Evolutionary conservation across 1,284 basidiomycete species (phyloP).

Genomic region (Ustilago trichophora): DNA sequence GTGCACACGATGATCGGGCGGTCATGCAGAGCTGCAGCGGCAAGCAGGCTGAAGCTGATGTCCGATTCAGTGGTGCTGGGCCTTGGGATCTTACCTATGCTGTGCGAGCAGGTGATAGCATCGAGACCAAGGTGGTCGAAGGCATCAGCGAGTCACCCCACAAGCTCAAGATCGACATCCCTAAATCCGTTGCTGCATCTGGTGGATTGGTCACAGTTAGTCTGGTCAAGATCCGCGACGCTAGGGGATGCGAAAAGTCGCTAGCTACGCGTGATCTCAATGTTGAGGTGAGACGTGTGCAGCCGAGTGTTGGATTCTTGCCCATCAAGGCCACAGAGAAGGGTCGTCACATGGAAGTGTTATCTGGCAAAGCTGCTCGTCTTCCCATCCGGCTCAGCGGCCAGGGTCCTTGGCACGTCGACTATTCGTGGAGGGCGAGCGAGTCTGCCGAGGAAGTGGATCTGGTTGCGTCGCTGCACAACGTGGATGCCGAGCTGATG

Average conservation of each 20-base stretch:
- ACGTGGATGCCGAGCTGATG: conserved; percentile 77
- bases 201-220: conserved; percentile 84
- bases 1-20: conserved; percentile 36
- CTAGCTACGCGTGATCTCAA: conserved; percentile 80
- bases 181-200: conserved; percentile 71
- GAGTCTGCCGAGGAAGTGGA: conserved; percentile 53
- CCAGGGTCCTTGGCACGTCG: conserved; percentile 71
- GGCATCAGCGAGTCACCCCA: conserved; percentile 59
- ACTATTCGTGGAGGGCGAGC: conserved; percentile 75
- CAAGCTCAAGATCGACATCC: conserved; percentile 65
- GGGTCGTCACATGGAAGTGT: conserved; percentile 72
- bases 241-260: conserved; percentile 82
- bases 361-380: conserved; percentile 76
- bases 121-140: conserved; percentile 45
- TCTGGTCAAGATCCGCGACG: conserved; percentile 84
- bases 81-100: conserved; percentile 63
- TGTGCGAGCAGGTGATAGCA: conserved; percentile 38
- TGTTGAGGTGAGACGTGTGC: conserved; percentile 86
- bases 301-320: conserved; percentile 87
- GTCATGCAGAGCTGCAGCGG: conserved; percentile 63
- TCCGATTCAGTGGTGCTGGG: conserved; percentile 56
- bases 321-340: conserved; percentile 68
- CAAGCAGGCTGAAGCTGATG: conserved; percentile 54
- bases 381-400: conserved; percentile 65
- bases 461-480: conserved; percentile 71